Conservation (phyloP, 2,329 filamentous ascomycete genomes). For the Colletotrichum spaethianum region DNA sequence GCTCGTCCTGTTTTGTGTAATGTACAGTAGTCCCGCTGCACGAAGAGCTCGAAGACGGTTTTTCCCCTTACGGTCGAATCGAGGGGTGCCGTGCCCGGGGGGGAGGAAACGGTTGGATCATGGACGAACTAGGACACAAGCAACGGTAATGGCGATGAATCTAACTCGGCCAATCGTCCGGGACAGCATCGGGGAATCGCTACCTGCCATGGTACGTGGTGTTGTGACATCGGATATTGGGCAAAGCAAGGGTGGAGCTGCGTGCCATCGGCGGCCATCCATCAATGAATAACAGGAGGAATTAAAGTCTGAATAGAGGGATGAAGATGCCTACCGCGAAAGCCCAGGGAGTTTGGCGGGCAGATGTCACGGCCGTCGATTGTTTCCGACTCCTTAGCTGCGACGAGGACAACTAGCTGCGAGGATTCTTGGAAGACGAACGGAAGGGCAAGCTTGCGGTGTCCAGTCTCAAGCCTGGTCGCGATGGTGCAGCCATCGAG, state of each 20-base stretch:
- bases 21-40: slow-evolving; percentile 28
- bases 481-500: neutral
- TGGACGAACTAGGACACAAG: neutral
- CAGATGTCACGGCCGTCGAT: neutral
- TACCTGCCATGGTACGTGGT: slow-evolving; percentile 33
- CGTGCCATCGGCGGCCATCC: slow-evolving; percentile 1
- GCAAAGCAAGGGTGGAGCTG: slow-evolving; percentile 33
- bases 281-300: neutral
- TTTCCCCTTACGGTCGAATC: neutral
- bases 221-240: slow-evolving; percentile 39
- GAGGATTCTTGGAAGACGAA: neutral
- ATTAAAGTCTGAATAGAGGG: neutral
- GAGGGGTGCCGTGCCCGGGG: slow-evolving; percentile 13
- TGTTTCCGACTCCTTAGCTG: neutral
- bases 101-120: slow-evolving; percentile 9
- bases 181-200: slow-evolving; percentile 27
- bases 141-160: neutral
- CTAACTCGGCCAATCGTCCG: neutral
- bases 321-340: neutral
- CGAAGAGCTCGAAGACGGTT: slow-evolving; percentile 18
- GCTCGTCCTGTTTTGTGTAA: slow-evolving; percentile 4
- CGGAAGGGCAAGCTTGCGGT: neutral
- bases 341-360: neutral
- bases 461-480: neutral
- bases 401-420: neutral